Base-by-base conservation (phyloP, 1,284 basidiomycete genomes). In the Malassezia arunalokei region DNA sequence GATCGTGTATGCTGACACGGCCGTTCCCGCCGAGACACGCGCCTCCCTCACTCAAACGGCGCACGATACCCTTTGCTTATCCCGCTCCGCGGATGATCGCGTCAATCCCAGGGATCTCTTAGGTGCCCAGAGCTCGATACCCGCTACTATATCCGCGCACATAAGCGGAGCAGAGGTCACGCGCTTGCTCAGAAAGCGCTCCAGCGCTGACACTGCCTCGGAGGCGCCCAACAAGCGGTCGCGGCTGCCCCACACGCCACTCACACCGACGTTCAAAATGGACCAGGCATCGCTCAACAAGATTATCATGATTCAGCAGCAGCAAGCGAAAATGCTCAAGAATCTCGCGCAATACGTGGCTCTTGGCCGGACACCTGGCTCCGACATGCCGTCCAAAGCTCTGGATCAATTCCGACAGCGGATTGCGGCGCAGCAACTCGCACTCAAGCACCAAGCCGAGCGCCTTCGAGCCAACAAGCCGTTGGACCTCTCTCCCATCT, bases 251-350 rank as follows among this genome's bases (percentile, higher is more conserved):
- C 58, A 56, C 39, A 52, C 58, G 11, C 60, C 62, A 6, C 47
- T 52, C 8, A 38, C 52, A 0, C 20, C 49, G 11, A 9, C 49
- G 15, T 31, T 35, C 15, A 41, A 65, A 53, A 40, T 56, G 55
- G 62, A 65, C 28, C 57, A 54, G 0, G 45, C 44, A 43, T 28
- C 54, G 29, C 48, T 52, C 44, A 63, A 56, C 44, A 65, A 65
- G 32, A 43, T 67, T 5, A 20, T 61, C 14, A 59, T 65, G 54
- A 47, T 67, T 2, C 60, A 61, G 30, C 59, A 63, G 14, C 65
- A 65, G 49, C 64, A 63, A 17, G 58, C 62, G 29, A 51, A 54
- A 35, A 67, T 67, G 65, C 54, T 67, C 45, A 63, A 59, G 37
- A 65, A 67, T 40, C 60, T 65, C 43, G 44, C 57, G 1, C 49